phyloP scores from a whole-genome alignment of 106 monocot species.

The Ottelia alismoides region DNA sequence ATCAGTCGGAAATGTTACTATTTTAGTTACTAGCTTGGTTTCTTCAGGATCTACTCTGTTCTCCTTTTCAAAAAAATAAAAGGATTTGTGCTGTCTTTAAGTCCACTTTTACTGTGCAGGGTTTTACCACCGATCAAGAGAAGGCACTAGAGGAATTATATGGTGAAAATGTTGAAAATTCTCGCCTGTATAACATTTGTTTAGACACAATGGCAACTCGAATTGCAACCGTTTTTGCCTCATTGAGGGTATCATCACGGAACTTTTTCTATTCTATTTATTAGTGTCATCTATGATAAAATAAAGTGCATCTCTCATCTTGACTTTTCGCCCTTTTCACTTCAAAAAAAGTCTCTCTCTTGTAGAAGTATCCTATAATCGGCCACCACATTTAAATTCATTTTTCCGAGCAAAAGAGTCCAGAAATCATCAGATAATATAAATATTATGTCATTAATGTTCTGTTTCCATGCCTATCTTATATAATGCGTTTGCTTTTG shows the following conservation, averaged over 20 bases:
- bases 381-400: no score
- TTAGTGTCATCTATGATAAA: no score
- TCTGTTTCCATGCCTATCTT: no score
- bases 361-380: background rate
- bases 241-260: conserved; percentile 46
- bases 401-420: no score
- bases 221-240: conserved; percentile 88
- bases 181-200: conserved; percentile 65
- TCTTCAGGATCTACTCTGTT: no score
- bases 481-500: no score
- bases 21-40: no score
- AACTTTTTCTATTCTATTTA: background rate
- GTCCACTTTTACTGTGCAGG: conserved; percentile 35
- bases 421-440: no score
- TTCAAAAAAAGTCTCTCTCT: background rate
- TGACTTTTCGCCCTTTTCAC: background rate
- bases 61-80: no score
- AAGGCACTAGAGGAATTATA: conserved; percentile 92
- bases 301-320: background rate
- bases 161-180: conserved; percentile 70
- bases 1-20: no score
- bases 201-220: conserved; percentile 85
- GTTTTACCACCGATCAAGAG: conserved; percentile 91
- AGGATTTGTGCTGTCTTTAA: no score
- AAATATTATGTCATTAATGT: no score